phyloP scores from a whole-genome alignment of 2,329 filamentous ascomycete species.

The Myrmaecium sp. region DNA sequence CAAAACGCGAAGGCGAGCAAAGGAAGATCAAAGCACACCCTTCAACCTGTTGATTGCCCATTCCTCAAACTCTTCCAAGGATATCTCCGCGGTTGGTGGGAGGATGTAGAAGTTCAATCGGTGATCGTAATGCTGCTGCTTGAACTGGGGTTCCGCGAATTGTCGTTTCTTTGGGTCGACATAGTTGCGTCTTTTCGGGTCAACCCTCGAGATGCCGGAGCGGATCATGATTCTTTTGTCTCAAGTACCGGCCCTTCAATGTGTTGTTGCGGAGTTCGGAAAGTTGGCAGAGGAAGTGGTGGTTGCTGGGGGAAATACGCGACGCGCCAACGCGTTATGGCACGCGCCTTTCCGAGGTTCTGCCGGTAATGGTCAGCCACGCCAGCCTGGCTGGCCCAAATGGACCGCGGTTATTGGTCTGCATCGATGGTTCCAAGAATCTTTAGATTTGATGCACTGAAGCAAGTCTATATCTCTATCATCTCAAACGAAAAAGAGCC shows the following conservation, averaged over 20 bases:
- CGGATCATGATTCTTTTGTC: conserved; percentile 18
- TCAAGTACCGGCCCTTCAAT: too few relatives aligned
- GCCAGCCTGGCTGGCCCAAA: too few relatives aligned
- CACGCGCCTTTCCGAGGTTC: too few relatives aligned
- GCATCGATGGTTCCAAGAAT: too few relatives aligned
- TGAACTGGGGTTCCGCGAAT: conserved; percentile 61
- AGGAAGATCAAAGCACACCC: conserved; percentile 31
- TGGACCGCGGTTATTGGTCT: too few relatives aligned
- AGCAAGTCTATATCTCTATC: background rate
- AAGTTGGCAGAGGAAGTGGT: too few relatives aligned
- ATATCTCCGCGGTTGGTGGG: conserved; percentile 85
- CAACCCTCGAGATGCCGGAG: conserved; percentile 26
- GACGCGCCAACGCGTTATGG: too few relatives aligned
- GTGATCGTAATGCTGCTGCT: conserved; percentile 63
- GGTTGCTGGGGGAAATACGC: too few relatives aligned
- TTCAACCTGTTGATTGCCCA: conserved; percentile 91
- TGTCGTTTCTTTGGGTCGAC: conserved; percentile 74
- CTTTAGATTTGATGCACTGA: too few relatives aligned
- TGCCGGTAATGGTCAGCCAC: too few relatives aligned
- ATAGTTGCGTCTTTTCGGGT: conserved; percentile 56
- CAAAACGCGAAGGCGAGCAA: too few relatives aligned
- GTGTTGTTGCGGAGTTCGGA: too few relatives aligned
- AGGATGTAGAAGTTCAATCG: conserved; percentile 83
- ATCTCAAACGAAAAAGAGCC: background rate
- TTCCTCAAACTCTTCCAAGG: conserved; percentile 93